These are phyloP conservation scores for Hypoxylon lenormandii DNA, from an alignment of 495 filamentous ascomycete species.

Conservation along the genomic window DNA sequence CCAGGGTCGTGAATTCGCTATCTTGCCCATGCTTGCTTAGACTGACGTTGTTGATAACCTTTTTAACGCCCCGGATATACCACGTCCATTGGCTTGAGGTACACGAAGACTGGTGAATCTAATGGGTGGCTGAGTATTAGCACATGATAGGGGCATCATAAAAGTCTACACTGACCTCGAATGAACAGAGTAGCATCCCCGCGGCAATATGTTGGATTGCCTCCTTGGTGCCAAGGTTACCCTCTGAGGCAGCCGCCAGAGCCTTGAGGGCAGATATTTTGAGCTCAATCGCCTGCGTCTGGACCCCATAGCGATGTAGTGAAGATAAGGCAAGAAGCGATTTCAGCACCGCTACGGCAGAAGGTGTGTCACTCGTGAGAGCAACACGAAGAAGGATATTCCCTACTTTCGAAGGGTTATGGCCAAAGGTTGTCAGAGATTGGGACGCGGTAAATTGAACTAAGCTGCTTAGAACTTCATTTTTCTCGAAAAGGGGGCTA, in stretches of 20 bases:
- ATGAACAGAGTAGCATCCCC: conserved; percentile 54
- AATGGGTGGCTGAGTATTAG: not conserved
- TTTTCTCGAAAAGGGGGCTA: not conserved
- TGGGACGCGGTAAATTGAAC: conserved; percentile 40
- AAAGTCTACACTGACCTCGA: conserved; percentile 45
- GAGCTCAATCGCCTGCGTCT: conserved; percentile 49
- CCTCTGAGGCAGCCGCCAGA: conserved; percentile 36
- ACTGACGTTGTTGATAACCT: conserved; percentile 38
- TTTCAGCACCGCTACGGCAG: conserved; percentile 44
- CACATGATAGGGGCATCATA: not conserved
- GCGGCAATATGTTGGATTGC: conserved; percentile 55
- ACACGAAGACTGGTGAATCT: conserved; percentile 43
- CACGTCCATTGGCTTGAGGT: conserved; percentile 46
- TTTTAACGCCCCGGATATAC: conserved; percentile 47
- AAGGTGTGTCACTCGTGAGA: conserved; percentile 35
- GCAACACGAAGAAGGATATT: conserved; percentile 46
- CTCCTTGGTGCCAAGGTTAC: conserved; percentile 30
- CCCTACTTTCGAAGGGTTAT: conserved; percentile 39
- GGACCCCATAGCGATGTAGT: conserved; percentile 46
- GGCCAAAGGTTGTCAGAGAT: conserved; percentile 45
- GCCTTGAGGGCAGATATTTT: conserved; percentile 49
- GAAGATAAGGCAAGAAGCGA: conserved; percentile 51
- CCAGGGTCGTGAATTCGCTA: conserved; percentile 42
- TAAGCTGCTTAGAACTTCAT: conserved; percentile 7
- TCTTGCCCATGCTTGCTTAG: conserved; percentile 26